Percentiles rank a stretch among this genome's conserved stretches.
phyloP scores from a whole-genome alignment of 1,284 basidiomycete species.

The Rhodotorula sp. region DNA sequence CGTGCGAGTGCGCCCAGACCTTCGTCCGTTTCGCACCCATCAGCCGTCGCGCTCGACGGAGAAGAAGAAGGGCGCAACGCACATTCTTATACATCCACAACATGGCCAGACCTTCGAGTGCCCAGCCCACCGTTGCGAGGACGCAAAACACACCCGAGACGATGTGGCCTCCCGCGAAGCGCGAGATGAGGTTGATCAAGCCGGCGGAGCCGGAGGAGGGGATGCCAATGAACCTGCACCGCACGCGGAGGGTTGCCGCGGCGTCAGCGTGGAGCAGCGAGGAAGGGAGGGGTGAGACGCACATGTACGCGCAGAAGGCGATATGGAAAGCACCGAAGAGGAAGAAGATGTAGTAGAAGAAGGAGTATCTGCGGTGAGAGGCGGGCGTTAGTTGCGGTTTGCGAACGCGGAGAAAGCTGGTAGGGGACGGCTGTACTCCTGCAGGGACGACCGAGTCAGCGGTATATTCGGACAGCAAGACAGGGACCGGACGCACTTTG shows the following conservation, averaged over 20 bases:
- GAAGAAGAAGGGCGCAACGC: constrained; percentile 39
- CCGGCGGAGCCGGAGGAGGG: constrained; percentile 86
- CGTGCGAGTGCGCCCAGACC: constrained; percentile 78
- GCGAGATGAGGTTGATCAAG: constrained; percentile 74
- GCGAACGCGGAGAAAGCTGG: neutral
- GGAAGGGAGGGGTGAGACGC: neutral
- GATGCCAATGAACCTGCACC: constrained; percentile 47
- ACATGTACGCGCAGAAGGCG: constrained; percentile 72
- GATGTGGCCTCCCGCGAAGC: constrained; percentile 51
- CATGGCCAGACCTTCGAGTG: constrained; percentile 75
- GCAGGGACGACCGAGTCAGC: no score
- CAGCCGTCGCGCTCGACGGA: no score
- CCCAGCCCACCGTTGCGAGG: constrained; percentile 82
- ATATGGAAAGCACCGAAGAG: constrained; percentile 93
- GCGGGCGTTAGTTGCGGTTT: neutral
- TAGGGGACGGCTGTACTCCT: constrained; percentile 1
- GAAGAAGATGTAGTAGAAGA: constrained; percentile 75
- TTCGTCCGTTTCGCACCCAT: constrained; percentile 45
- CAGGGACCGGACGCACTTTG: neutral
- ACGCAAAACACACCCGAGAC: constrained; percentile 74
- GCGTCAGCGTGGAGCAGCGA: neutral
- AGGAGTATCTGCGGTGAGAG: constrained; percentile 56
- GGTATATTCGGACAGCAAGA: no score
- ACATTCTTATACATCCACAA: constrained; percentile 79
- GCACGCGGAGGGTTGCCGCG: neutral